Percentiles rank a stretch among this genome's conserved stretches.
phyloP scores from a whole-genome alignment of 768 basidiomycete species.

The Psilocybe azurescens region DNA sequence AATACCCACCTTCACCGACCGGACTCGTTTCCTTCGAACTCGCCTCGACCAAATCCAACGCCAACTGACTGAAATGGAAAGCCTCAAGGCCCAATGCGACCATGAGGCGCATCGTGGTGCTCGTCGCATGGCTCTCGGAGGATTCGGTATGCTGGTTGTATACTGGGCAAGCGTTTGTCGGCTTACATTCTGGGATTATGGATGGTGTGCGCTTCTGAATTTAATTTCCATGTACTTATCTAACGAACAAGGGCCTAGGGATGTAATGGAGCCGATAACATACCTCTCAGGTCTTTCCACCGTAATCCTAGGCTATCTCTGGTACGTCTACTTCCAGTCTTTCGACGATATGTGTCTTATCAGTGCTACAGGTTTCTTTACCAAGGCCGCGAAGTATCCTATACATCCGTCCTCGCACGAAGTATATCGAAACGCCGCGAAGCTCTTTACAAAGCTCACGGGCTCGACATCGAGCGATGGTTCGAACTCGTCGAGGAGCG shows the following conservation, averaged over 20 bases:
- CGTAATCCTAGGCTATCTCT: constrained; percentile 66
- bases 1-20: constrained; percentile 67
- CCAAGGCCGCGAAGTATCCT: constrained; percentile 68
- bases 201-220: constrained; percentile 41
- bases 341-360: not conserved
- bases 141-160: constrained; percentile 60
- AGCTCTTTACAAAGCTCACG: constrained; percentile 58
- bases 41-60: constrained; percentile 47
- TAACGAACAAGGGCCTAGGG: constrained; percentile 39
- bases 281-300: constrained; percentile 67
- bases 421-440: constrained; percentile 63
- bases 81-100: constrained; percentile 61
- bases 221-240: no score
- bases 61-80: constrained; percentile 55
- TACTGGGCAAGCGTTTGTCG: constrained; percentile 72
- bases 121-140: constrained; percentile 58
- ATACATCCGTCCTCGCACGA: constrained; percentile 62
- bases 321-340: constrained; percentile 34
- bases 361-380: constrained; percentile 53
- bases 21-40: constrained; percentile 62
- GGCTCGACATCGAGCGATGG: constrained; percentile 68
- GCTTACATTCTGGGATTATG: constrained; percentile 68
- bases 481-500: constrained; percentile 56
- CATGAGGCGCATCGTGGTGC: constrained; percentile 60
- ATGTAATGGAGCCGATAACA: constrained; percentile 74